These are phyloP conservation scores for Herpetomonas samuelpessoai DNA, from an alignment of 208 protist species.

Conservation along the genomic window DNA sequence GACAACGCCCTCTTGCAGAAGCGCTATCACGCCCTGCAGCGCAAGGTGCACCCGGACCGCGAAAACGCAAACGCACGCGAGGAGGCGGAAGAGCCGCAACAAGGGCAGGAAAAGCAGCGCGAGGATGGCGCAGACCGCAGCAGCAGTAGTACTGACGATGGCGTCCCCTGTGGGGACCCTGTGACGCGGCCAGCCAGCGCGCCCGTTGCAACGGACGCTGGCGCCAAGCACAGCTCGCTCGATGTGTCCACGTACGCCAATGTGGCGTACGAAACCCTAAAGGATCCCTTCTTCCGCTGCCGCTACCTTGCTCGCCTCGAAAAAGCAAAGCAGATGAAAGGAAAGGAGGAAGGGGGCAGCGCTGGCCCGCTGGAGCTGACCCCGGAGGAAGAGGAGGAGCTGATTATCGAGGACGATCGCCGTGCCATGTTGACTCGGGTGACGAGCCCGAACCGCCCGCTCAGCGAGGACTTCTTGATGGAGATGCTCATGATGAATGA, in stretches of 20 bases:
- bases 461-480: constrained; percentile 64
- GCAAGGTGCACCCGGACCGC: constrained; percentile 72
- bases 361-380: constrained; percentile 25
- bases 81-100: not conserved
- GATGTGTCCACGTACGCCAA: constrained; percentile 76
- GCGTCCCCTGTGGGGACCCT: not conserved
- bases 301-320: constrained; percentile 61
- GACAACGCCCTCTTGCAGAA: constrained; percentile 57
- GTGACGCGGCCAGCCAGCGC: not conserved
- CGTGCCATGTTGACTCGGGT: constrained; percentile 23
- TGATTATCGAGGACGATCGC: constrained; percentile 57
- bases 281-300: constrained; percentile 73
- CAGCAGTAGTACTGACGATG: no score
- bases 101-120: not conserved
- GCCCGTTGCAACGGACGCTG: not conserved
- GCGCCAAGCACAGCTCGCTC: constrained; percentile 5
- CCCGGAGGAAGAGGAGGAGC: constrained; percentile 50
- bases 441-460: constrained; percentile 22
- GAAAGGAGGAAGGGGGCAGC: constrained; percentile 7
- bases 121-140: not conserved
- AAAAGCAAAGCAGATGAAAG: constrained; percentile 39
- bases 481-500: constrained; percentile 79
- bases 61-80: constrained; percentile 9
- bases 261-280: constrained; percentile 67
- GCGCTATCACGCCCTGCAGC: constrained; percentile 74